Conservation (phyloP, 1,284 basidiomycete species). For the Phylloboletellus chloephorus region DNA sequence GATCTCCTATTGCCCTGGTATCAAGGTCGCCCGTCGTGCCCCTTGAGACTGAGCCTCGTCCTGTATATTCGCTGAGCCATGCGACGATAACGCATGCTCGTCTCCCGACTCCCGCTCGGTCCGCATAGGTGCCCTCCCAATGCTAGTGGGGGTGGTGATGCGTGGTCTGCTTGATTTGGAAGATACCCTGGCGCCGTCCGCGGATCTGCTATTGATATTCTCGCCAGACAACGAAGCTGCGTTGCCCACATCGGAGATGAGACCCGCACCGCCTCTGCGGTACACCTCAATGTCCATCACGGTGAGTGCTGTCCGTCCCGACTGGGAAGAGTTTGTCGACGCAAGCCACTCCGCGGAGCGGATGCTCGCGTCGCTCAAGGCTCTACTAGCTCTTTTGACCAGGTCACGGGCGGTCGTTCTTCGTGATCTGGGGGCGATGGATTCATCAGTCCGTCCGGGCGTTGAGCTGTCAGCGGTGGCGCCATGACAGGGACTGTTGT, state of each 20-base stretch:
- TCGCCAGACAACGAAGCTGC: slow-evolving; percentile 1
- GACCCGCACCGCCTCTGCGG: slow-evolving; percentile 18
- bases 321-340: slow-evolving; percentile 18
- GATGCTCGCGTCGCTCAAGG: slow-evolving; percentile 29
- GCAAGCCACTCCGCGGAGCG: slow-evolving; percentile 31
- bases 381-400: slow-evolving; percentile 21
- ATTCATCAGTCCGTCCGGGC: slow-evolving; percentile 2
- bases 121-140: slow-evolving; percentile 37
- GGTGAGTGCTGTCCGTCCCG: slow-evolving; percentile 17
- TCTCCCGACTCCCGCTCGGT: slow-evolving; percentile 25
- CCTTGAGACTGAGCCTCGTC: neutral
- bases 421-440: slow-evolving; percentile 14
- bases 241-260: neutral
- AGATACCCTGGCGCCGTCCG: slow-evolving; percentile 3
- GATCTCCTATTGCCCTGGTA: slow-evolving; percentile 1
- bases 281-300: slow-evolving; percentile 27
- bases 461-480: slow-evolving; percentile 3
- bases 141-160: slow-evolving; percentile 32
- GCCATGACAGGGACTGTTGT: slow-evolving; percentile 8
- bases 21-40: neutral
- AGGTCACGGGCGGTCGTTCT: slow-evolving; percentile 17
- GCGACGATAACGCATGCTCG: slow-evolving; percentile 21
- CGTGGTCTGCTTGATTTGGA: neutral
- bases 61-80: slow-evolving; percentile 1
- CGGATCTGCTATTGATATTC: slow-evolving; percentile 4